Percentiles rank a stretch among this genome's conserved stretches.
phyloP scores from a whole-genome alignment of 495 filamentous ascomycete genomes.

The Hypoxylon fuscum region DNA sequence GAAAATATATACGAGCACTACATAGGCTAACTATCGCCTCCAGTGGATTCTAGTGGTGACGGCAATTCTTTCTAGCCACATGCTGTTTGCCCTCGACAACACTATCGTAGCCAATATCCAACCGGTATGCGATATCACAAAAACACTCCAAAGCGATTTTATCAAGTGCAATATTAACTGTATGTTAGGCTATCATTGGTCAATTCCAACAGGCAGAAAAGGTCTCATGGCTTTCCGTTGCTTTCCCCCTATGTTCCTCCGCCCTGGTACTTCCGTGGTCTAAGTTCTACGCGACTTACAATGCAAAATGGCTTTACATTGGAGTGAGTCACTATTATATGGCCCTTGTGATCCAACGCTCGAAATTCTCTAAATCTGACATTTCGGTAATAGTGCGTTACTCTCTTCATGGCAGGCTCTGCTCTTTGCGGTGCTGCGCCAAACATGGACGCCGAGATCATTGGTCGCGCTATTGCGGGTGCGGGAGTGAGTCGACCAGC shows the following conservation, averaged over 20 bases:
- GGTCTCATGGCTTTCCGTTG: slow-evolving; percentile 3
- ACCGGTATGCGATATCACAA: background rate
- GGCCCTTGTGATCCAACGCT: too few species aligned
- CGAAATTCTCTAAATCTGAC: too few species aligned
- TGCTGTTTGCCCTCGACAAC: slow-evolving; percentile 65
- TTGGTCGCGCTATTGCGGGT: slow-evolving; percentile 51
- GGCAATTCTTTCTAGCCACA: slow-evolving; percentile 55
- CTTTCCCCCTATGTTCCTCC: background rate
- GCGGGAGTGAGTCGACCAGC: background rate
- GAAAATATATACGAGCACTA: background rate
- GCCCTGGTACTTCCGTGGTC: background rate
- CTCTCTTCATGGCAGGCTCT: slow-evolving; percentile 59
- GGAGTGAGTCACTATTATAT: too few species aligned
- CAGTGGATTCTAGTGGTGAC: slow-evolving; percentile 52
- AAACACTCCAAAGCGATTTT: background rate
- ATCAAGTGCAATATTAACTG: background rate
- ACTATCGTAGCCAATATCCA: slow-evolving; percentile 67
- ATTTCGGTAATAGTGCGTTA: background rate
- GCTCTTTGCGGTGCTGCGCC: slow-evolving; percentile 63
- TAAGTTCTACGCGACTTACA: slow-evolving; percentile 3
- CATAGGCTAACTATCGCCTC: background rate
- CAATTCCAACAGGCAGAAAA: background rate
- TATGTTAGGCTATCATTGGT: background rate
- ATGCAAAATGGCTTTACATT: slow-evolving; percentile 8
- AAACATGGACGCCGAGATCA: slow-evolving; percentile 57